Conservation (phyloP, 2,329 filamentous ascomycete genomes). For the Didymella sp. region DNA sequence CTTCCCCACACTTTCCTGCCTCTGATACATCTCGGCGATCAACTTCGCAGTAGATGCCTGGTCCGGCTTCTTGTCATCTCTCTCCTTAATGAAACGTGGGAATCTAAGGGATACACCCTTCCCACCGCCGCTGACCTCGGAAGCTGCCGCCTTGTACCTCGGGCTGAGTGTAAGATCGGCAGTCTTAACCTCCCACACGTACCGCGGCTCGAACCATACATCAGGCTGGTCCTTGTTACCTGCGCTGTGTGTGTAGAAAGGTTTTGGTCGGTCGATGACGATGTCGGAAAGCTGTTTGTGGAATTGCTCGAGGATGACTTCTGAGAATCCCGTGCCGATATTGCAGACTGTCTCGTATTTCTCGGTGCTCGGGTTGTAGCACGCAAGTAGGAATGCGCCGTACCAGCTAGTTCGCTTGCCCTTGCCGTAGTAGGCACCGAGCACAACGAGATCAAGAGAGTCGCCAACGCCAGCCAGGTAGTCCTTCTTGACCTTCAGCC, state of each 20-base stretch:
- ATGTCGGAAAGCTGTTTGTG: constrained; percentile 76
- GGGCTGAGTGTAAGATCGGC: constrained; percentile 93
- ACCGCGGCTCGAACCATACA: constrained; percentile 95
- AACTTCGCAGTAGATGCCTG: constrained; percentile 83
- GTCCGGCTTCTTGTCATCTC: constrained; percentile 96
- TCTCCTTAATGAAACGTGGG: constrained; percentile 86
- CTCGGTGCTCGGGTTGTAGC: constrained; percentile 82
- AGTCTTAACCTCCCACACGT: constrained; percentile 98
- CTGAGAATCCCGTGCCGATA: constrained; percentile 96
- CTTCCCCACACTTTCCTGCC: constrained; percentile 89
- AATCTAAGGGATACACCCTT: constrained; percentile 89
- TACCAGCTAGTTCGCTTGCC: constrained; percentile 97
- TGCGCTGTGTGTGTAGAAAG: constrained; percentile 87
- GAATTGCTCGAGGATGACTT: constrained; percentile 89
- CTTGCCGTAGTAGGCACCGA: constrained; percentile 92
- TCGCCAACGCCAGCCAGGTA: constrained; percentile 94
- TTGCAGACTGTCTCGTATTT: constrained; percentile 97
- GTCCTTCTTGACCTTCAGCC: constrained; percentile 99
- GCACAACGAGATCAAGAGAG: constrained; percentile 92
- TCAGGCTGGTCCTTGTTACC: constrained; percentile 94
- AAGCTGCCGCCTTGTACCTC: constrained; percentile 87
- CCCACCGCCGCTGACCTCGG: constrained; percentile 74
- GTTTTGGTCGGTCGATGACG: constrained; percentile 88
- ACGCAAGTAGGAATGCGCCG: constrained; percentile 92
- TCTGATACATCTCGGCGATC: constrained; percentile 96